Evolutionary conservation across 2,329 filamentous ascomycete species (phyloP).

Genomic region (Alternaria panax): DNA sequence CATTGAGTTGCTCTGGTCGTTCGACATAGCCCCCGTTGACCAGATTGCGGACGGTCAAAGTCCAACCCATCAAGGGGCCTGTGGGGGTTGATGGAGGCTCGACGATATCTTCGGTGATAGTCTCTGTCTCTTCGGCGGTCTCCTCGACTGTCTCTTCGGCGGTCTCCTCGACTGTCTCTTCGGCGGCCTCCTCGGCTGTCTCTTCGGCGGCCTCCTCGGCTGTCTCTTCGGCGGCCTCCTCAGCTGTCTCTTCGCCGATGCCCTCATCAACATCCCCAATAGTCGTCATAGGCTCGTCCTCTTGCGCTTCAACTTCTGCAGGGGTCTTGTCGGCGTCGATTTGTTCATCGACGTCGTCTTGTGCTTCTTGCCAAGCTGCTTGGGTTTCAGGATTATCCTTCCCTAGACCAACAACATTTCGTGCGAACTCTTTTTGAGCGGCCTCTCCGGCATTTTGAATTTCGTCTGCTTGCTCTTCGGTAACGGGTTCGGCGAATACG

Average conservation of each 20-base stretch:
- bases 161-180: background rate
- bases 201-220: slow-evolving; percentile 4
- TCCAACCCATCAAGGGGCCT: slow-evolving; percentile 69
- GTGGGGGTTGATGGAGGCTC: background rate
- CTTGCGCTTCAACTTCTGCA: slow-evolving; percentile 8
- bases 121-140: background rate
- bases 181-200: background rate
- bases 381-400: slow-evolving; percentile 40
- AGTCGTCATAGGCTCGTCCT: background rate
- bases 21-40: slow-evolving; percentile 70
- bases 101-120: background rate
- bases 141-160: slow-evolving; percentile 4
- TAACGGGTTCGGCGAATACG: slow-evolving; percentile 87
- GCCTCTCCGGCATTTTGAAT: slow-evolving; percentile 75
- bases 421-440: slow-evolving; percentile 73
- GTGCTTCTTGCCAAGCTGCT: slow-evolving; percentile 42
- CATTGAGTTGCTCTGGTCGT: slow-evolving; percentile 63
- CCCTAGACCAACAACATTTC: slow-evolving; percentile 60
- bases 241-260: background rate
- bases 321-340: slow-evolving; percentile 36
- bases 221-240: background rate
- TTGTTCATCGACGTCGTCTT: slow-evolving; percentile 44
- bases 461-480: slow-evolving; percentile 70
- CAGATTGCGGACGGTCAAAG: slow-evolving; percentile 74
- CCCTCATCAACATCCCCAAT: background rate